phyloP scores from a whole-genome alignment of 2,329 filamentous ascomycete genomes.

The Alternaria burnsii region DNA sequence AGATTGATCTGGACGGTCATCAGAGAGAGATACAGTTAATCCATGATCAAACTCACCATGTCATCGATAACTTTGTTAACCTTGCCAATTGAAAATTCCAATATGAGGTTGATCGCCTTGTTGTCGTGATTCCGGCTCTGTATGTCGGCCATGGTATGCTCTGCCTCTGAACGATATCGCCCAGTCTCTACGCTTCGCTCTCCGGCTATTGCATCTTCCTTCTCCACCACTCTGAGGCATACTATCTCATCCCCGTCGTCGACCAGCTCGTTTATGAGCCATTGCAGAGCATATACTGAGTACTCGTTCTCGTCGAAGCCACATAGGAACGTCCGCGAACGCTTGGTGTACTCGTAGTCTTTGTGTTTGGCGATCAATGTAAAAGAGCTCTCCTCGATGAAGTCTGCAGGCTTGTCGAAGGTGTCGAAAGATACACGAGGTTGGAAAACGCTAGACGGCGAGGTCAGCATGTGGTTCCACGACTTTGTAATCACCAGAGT shows the following conservation, averaged over 20 bases:
- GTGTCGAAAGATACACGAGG: constrained; percentile 78
- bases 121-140: constrained; percentile 82
- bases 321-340: constrained; percentile 88
- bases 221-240: constrained; percentile 87
- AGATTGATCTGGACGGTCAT: constrained; percentile 74
- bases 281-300: constrained; percentile 90
- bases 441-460: constrained; percentile 64
- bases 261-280: constrained; percentile 89
- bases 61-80: constrained; percentile 90
- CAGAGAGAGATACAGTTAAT: background rate
- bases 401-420: constrained; percentile 73
- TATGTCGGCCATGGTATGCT: constrained; percentile 76
- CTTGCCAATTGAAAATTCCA: constrained; percentile 90
- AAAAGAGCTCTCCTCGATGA: constrained; percentile 67
- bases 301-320: constrained; percentile 92
- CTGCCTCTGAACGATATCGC: constrained; percentile 78
- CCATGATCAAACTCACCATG: constrained; percentile 67
- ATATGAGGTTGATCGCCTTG: constrained; percentile 82
- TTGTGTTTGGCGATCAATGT: constrained; percentile 87
- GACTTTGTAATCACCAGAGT: constrained; percentile 26
- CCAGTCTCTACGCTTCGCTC: constrained; percentile 69
- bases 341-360: constrained; percentile 80
- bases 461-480: constrained; percentile 22
- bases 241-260: constrained; percentile 95
- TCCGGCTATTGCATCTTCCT: constrained; percentile 74